Conservation (phyloP, 257 asterid genomes). For the Capsicum chinense region DNA sequence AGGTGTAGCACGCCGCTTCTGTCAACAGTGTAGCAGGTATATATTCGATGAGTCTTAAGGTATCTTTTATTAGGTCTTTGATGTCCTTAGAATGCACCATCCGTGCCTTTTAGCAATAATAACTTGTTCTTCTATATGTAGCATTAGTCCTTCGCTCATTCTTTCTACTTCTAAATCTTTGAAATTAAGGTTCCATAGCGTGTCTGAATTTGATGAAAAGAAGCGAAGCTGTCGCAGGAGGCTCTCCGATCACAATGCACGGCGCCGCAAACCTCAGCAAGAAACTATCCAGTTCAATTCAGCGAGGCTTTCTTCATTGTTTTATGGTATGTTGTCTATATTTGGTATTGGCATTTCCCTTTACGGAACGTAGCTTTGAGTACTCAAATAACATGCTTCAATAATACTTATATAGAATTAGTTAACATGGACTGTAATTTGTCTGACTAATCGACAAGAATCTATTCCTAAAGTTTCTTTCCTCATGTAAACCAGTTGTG, state of each 20-base stretch:
- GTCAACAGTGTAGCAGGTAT: constrained; percentile 99
- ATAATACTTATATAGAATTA: constrained; percentile 9
- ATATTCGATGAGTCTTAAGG: neutral
- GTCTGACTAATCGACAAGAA: neutral
- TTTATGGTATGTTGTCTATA: constrained; percentile 59
- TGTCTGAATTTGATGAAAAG: constrained; percentile 82
- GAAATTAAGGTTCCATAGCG: constrained; percentile 76
- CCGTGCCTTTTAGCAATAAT: neutral
- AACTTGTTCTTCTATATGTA: neutral
- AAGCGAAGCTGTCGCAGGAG: constrained; percentile 95
- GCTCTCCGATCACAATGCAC: constrained; percentile 90
- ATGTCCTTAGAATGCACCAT: neutral
- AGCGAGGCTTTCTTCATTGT: constrained; percentile 57
- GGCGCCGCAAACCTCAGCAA: constrained; percentile 90
- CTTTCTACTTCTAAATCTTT: constrained; percentile 17
- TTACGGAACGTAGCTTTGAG: constrained; percentile 8
- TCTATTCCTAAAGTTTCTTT: neutral
- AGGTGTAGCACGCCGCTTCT: constrained; percentile 82
- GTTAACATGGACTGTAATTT: neutral
- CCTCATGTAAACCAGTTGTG: neutral
- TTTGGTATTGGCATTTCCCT: neutral
- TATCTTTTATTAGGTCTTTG: neutral
- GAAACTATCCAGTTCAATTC: constrained; percentile 67
- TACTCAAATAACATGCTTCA: constrained; percentile 19
- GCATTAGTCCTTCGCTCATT: neutral